These are phyloP conservation scores for Suillus lakei DNA, from an alignment of 768 basidiomycete genomes.

Conservation along the genomic window DNA sequence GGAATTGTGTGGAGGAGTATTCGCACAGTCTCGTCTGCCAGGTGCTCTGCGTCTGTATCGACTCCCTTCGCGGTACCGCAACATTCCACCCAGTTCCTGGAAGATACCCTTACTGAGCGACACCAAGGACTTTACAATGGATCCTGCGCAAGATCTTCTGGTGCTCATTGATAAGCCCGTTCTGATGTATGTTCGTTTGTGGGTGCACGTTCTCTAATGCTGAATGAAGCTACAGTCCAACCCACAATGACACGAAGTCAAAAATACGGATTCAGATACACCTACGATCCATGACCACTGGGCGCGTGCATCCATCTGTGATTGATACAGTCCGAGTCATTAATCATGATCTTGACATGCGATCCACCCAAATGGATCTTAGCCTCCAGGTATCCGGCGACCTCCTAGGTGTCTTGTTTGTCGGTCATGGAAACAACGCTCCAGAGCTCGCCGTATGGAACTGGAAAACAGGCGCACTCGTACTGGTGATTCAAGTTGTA, in stretches of 20 bases:
- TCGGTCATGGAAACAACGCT: background rate
- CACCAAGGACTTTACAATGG: background rate
- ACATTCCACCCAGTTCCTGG: background rate
- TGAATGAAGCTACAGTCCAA: background rate
- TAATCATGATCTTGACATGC: background rate
- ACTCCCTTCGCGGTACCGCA: background rate
- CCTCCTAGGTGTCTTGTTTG: background rate
- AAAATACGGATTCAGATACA: background rate
- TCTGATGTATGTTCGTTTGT: background rate
- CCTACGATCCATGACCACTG: background rate
- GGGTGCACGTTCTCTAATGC: background rate
- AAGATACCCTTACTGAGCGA: background rate
- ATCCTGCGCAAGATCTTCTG: background rate
- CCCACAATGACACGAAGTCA: background rate
- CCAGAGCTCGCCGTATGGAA: background rate
- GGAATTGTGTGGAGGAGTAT: background rate
- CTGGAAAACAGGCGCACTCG: background rate
- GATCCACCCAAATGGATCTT: background rate
- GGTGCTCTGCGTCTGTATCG: background rate
- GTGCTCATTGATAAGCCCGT: background rate
- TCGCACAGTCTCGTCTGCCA: background rate
- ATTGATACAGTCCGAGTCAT: background rate
- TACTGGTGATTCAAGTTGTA: background rate
- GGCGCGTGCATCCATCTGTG: background rate
- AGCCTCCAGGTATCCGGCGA: background rate